Conservation (phyloP, 257 asterid species). For the Solanum tacnaense region DNA sequence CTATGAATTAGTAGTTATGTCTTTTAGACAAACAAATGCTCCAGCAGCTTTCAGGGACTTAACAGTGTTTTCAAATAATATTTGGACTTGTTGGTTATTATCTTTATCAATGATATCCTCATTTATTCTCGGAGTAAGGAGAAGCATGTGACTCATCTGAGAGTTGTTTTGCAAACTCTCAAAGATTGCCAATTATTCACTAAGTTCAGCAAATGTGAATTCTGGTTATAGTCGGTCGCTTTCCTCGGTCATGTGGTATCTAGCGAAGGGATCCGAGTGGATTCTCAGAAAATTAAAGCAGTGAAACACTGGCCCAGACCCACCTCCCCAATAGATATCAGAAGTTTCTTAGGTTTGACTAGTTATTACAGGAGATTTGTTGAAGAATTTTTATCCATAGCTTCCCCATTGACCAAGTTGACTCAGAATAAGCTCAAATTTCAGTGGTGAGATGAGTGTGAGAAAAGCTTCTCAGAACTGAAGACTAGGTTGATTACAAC, state of each 20-base stretch:
- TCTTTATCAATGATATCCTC: background rate
- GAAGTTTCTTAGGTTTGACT: background rate
- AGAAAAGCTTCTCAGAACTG: too few relatives aligned
- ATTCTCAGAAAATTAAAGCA: too few relatives aligned
- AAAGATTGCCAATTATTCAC: too few relatives aligned
- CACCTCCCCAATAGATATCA: background rate
- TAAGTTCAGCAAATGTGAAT: background rate
- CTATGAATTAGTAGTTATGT: too few relatives aligned
- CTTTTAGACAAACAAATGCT: too few relatives aligned
- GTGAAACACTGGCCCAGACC: background rate
- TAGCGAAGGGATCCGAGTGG: background rate
- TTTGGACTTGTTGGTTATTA: too few relatives aligned
- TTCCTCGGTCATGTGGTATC: background rate
- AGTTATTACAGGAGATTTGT: too few relatives aligned
- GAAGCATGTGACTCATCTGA: background rate
- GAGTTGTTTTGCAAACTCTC: background rate
- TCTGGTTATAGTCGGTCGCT: background rate
- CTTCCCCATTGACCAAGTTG: background rate
- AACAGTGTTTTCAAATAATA: rapidly evolving
- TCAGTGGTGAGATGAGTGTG: background rate
- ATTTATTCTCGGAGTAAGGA: too few relatives aligned
- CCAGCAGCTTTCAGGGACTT: too few relatives aligned
- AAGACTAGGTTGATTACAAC: background rate
- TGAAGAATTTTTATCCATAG: background rate
- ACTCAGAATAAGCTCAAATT: background rate